Evolutionary conservation across 2,329 filamentous ascomycete species (phyloP).

Genomic region (Alternaria alternata): DNA sequence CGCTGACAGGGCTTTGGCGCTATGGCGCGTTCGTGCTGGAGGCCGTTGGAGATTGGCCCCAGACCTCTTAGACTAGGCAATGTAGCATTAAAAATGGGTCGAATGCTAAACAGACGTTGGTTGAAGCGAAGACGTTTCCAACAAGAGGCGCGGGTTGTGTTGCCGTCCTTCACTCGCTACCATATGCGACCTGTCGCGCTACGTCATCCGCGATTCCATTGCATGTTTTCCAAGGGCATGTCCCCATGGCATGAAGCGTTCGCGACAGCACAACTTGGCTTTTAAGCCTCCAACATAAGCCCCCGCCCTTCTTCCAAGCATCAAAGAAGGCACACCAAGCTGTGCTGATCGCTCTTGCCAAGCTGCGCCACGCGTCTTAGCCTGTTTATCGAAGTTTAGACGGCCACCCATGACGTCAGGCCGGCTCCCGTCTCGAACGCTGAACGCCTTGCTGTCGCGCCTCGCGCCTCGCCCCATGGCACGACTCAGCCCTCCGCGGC

Average conservation of each 20-base stretch:
- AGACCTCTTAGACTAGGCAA: constrained; percentile 19
- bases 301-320: constrained; percentile 8
- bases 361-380: constrained; percentile 21
- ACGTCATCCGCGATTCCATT: neutral
- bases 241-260: neutral
- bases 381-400: neutral
- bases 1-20: constrained; percentile 15
- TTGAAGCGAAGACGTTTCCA: constrained; percentile 12
- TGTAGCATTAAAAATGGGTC: constrained; percentile 23
- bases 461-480: constrained; percentile 6
- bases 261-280: neutral
- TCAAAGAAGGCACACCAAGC: constrained; percentile 18
- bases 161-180: neutral
- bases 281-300: constrained; percentile 12
- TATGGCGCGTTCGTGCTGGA: constrained; percentile 15
- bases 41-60: constrained; percentile 9
- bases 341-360: constrained; percentile 19
- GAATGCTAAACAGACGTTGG: constrained; percentile 14
- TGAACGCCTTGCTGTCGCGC: too few relatives aligned
- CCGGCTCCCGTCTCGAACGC: neutral
- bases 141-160: neutral
- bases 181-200: neutral
- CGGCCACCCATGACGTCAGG: constrained; percentile 19
- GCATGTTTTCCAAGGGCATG: neutral
- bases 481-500: constrained; percentile 4